A percentile compares a stretch with the other conserved stretches of the same genome.
Evolutionary conservation across 768 basidiomycete species (phyloP).

Genomic region (Leccinum disarticulatum): DNA sequence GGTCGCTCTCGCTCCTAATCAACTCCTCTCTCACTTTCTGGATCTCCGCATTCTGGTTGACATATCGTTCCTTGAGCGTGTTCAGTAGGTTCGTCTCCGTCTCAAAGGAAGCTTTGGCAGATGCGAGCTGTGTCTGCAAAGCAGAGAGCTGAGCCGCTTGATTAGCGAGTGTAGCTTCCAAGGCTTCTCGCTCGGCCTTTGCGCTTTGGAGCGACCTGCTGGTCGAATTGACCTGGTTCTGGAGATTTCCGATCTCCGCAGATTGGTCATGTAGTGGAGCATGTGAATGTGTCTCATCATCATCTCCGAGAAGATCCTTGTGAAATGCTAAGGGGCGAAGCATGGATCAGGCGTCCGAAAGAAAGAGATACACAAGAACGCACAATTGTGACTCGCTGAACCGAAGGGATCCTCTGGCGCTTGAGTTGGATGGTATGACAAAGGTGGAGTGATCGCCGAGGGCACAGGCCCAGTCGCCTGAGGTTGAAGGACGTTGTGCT

Average conservation of each 20-base stretch:
- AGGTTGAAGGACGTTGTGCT: slow-evolving; percentile 27
- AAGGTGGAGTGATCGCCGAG: slow-evolving; percentile 32
- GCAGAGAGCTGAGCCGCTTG: slow-evolving; percentile 76
- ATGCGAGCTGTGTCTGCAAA: slow-evolving; percentile 79
- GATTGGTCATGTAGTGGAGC: slow-evolving; percentile 68
- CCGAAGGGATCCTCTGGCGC: slow-evolving; percentile 51
- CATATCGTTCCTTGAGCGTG: slow-evolving; percentile 66
- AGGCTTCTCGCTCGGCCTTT: slow-evolving; percentile 59
- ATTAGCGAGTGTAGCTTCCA: slow-evolving; percentile 63
- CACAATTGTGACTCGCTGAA: slow-evolving; percentile 29
- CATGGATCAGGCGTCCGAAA: slow-evolving; percentile 7
- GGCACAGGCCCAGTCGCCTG: slow-evolving; percentile 38
- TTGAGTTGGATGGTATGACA: slow-evolving; percentile 20
- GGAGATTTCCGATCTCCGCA: slow-evolving; percentile 83
- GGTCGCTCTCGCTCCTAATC: slow-evolving; percentile 88
- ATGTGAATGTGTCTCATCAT: slow-evolving; percentile 49
- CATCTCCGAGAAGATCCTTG: slow-evolving; percentile 72
- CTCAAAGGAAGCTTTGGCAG: slow-evolving; percentile 83
- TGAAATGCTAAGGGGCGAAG: slow-evolving; percentile 17
- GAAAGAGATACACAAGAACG: slow-evolving; percentile 2
- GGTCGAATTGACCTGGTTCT: slow-evolving; percentile 83
- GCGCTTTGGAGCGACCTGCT: slow-evolving; percentile 65
- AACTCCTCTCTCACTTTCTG: slow-evolving; percentile 72
- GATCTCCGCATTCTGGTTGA: slow-evolving; percentile 68
- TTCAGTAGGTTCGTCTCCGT: slow-evolving; percentile 72